These are phyloP conservation scores for Lepidopterella palustris DNA, from an alignment of 495 filamentous ascomycete species.

Conservation along the genomic window DNA sequence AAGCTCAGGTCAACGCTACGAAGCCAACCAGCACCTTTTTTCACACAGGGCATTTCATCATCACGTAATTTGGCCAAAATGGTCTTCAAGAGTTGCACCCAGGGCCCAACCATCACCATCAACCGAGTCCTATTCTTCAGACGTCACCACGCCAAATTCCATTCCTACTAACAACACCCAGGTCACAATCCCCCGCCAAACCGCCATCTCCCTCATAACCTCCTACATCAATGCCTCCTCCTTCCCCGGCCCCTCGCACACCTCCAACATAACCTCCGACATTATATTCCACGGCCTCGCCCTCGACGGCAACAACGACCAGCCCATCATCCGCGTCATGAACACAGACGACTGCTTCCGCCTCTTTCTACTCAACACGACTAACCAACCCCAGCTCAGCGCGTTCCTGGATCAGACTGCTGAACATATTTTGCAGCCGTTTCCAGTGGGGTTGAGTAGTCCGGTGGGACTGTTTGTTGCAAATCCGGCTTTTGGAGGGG, in stretches of 20 bases:
- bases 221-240: constrained; percentile 40
- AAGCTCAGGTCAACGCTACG: no score
- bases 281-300: constrained; percentile 52
- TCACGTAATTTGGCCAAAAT: no score
- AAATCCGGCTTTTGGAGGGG: constrained; percentile 54
- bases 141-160: no score
- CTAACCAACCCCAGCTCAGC: constrained; percentile 51
- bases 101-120: no score
- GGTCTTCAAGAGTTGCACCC: no score
- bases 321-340: constrained; percentile 51
- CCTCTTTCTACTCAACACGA: constrained; percentile 55
- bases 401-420: constrained; percentile 50
- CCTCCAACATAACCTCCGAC: constrained; percentile 39
- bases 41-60: no score
- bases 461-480: constrained; percentile 52
- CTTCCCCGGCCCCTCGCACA: constrained; percentile 42
- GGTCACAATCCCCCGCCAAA: constrained; percentile 36
- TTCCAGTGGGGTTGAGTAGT: constrained; percentile 54
- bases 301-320: constrained; percentile 48
- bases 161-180: background rate
- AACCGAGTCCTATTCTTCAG: no score
- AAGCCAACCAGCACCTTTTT: no score
- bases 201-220: constrained; percentile 43
- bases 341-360: constrained; percentile 62
- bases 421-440: constrained; percentile 49